These are phyloP conservation scores for Globisporangium irregulare DNA, from an alignment of 352 stramenopile genomes.

Conservation along the genomic window DNA sequence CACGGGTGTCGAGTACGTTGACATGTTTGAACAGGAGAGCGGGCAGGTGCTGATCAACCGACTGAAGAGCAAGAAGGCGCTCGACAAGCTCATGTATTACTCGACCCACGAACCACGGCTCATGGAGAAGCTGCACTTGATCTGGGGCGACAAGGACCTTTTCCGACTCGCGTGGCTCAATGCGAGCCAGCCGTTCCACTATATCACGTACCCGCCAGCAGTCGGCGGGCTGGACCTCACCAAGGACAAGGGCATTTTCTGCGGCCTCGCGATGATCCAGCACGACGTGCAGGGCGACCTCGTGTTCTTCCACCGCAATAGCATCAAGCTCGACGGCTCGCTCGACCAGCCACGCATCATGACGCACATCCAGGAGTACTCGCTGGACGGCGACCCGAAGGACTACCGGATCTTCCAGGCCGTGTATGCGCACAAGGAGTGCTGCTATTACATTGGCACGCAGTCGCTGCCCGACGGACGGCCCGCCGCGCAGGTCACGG, in stretches of 20 bases:
- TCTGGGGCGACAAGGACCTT: constrained; percentile 88
- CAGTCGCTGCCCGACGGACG: constrained; percentile 56
- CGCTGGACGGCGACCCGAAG: constrained; percentile 57
- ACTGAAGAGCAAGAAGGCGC: constrained; percentile 61
- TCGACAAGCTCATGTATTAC: constrained; percentile 88
- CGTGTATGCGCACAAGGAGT: constrained; percentile 78
- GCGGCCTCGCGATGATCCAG: constrained; percentile 83
- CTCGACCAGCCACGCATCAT: constrained; percentile 68
- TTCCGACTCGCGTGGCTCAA: constrained; percentile 84
- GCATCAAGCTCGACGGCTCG: constrained; percentile 77
- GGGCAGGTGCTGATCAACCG: constrained; percentile 84
- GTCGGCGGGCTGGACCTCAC: constrained; percentile 69
- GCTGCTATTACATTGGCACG: constrained; percentile 86
- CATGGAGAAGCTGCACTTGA: constrained; percentile 70
- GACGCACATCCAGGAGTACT: constrained; percentile 83
- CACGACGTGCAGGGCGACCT: constrained; percentile 81
- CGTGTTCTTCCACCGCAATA: constrained; percentile 87
- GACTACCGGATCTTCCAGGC: constrained; percentile 84
- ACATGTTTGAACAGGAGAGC: constrained; percentile 87
- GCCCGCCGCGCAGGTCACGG: constrained; percentile 65
- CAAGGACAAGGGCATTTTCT: constrained; percentile 75
- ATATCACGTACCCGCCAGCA: constrained; percentile 65
- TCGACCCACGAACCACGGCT: constrained; percentile 66
- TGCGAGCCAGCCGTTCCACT: constrained; percentile 73
- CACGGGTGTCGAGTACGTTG: constrained; percentile 61